Evolutionary conservation across 371 early-diverging fungal genomes (phyloP), one percentile per base, ranked within the genome.

Genomic region (Zychaea mexicana): DNA sequence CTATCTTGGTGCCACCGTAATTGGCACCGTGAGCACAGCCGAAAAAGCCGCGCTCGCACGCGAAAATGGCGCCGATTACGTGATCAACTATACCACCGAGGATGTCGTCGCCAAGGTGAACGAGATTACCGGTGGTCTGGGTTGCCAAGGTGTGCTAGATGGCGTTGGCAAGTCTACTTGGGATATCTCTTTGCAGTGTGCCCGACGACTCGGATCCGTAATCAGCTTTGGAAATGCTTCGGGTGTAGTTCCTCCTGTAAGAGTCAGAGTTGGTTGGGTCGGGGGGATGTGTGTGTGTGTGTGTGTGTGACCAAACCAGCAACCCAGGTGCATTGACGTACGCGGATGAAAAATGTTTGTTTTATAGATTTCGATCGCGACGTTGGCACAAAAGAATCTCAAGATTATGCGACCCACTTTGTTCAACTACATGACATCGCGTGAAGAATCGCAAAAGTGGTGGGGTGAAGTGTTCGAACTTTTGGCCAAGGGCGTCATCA

Each of bases 201-300:
- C 92, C 22, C 85, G 88, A 15, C 84, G 88, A 21, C 77, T 92
- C 10, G 98, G 97, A 31, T 85, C 86, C 2, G 57, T 96, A 66
- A 82, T 95, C 54, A 89, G 89, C 21, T 98, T 94, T 79, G 98
- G 98, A 47, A 95, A 96, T 66, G 94, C 96, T 2, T 90, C 92
- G 26, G 97, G 98, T 17, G 82, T 84, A 5, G 92, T 96, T 3
- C 89, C 86, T 33, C 92, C 94, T 0, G 84, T 78, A 69, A 71
- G n/a, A n/a, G n/a, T n/a, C n/a, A n/a, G n/a, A n/a, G n/a, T n/a
- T n/a, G n/a, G n/a, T n/a, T n/a, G n/a, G n/a, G n/a, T n/a, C n/a
- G n/a, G n/a, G n/a, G n/a, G n/a, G n/a, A n/a, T n/a, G n/a, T n/a
- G n/a, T n/a, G n/a, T n/a, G n/a, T n/a, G n/a, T n/a, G n/a, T n/a